Conservation (phyloP, 1,139 yeast species). For the Spathaspora sp. region DNA sequence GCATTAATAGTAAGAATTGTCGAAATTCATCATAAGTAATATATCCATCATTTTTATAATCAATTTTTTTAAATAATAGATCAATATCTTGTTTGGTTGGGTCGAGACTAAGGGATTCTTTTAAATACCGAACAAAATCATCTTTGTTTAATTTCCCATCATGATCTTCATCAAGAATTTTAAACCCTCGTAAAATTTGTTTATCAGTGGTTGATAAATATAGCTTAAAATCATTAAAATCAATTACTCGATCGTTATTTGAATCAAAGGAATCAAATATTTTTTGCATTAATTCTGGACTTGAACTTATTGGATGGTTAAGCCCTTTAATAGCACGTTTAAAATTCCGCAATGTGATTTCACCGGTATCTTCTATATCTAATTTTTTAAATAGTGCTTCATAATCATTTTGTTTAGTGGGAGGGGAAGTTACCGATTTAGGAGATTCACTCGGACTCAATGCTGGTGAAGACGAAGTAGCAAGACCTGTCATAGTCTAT, state of each 20-base stretch:
- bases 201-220: conserved; percentile 64
- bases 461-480: neutral
- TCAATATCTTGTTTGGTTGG: conserved; percentile 59
- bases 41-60: conserved; percentile 61
- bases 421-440: conserved; percentile 2
- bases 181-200: conserved; percentile 71
- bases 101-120: conserved; percentile 47
- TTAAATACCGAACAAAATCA: conserved; percentile 68
- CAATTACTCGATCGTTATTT: conserved; percentile 56
- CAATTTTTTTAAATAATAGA: conserved; percentile 60
- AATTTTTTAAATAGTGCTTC: conserved; percentile 43
- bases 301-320: conserved; percentile 67
- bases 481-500: neutral
- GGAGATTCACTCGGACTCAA: neutral
- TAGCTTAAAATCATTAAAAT: conserved; percentile 58
- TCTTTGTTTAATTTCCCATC: conserved; percentile 70
- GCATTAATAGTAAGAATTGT: conserved; percentile 77
- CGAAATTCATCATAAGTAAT: conserved; percentile 87
- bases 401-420: conserved; percentile 24
- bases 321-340: conserved; percentile 50
- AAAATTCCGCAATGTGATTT: conserved; percentile 55
- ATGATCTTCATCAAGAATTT: conserved; percentile 66
- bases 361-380: conserved; percentile 55
- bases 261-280: conserved; percentile 59
- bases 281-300: conserved; percentile 56